phyloP scores from a whole-genome alignment of 2,329 filamentous ascomycete species.

The Venturia pyrina region DNA sequence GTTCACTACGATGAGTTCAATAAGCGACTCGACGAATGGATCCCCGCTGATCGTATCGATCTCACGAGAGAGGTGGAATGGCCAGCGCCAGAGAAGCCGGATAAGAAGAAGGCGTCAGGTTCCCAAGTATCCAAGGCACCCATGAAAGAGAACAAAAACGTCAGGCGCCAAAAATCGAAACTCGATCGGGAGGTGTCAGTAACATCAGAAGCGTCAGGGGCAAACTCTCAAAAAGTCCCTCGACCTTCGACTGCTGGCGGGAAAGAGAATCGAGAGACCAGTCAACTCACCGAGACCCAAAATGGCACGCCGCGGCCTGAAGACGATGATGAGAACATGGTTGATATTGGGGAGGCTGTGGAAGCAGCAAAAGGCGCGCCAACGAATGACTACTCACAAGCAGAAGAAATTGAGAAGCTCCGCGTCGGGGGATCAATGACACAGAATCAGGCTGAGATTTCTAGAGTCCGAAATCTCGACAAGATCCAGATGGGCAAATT shows the following conservation, averaged over 20 bases:
- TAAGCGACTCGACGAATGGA: constrained; percentile 79
- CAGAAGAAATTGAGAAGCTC: constrained; percentile 93
- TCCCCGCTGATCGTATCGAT: constrained; percentile 71
- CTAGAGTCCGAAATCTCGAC: constrained; percentile 87
- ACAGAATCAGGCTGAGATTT: constrained; percentile 94
- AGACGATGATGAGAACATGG: constrained; percentile 41
- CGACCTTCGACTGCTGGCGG: constrained; percentile 48
- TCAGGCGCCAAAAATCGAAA: constrained; percentile 36
- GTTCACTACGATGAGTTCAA: constrained; percentile 99
- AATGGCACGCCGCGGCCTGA: constrained; percentile 41
- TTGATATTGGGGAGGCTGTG: constrained; percentile 42
- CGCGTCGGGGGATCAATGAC: constrained; percentile 96
- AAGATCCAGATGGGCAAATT: constrained; percentile 88
- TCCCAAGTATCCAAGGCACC: constrained; percentile 17
- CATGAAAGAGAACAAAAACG: constrained; percentile 34
- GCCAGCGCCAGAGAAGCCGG: constrained; percentile 82
- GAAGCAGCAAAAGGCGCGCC: constrained; percentile 44
- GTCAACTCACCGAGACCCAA: constrained; percentile 34
- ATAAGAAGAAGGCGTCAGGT: constrained; percentile 66
- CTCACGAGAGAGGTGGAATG: constrained; percentile 89
- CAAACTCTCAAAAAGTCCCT: constrained; percentile 38
- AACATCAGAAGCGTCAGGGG: constrained; percentile 43
- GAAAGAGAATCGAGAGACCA: constrained; percentile 47
- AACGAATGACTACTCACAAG: constrained; percentile 55
- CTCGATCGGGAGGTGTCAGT: constrained; percentile 45